A percentile compares a stretch with the other conserved stretches of the same genome.
These are phyloP conservation scores for Clitocybe nebularis DNA, from an alignment of 1,284 basidiomycete species.

Conservation along the genomic window DNA sequence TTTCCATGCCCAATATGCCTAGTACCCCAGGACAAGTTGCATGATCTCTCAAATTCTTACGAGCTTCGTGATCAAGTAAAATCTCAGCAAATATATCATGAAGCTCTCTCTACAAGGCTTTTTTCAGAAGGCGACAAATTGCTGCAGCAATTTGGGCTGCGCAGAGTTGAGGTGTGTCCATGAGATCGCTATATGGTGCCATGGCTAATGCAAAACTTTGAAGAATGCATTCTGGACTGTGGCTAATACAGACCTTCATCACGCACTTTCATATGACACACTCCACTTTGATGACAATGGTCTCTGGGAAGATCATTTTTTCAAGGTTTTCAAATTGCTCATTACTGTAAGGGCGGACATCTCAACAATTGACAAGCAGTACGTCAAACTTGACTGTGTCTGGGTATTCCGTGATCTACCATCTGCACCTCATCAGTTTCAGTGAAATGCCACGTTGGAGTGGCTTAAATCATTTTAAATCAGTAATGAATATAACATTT, in stretches of 20 bases:
- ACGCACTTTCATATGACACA: conserved; percentile 31
- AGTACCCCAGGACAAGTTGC: conserved; percentile 22
- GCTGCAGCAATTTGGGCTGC: conserved; percentile 25
- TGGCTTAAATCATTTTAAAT: conserved; percentile 31
- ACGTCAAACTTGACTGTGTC: too few relatives aligned
- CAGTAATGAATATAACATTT: conserved; percentile 26
- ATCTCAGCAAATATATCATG: conserved; percentile 14
- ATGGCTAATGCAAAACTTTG: conserved; percentile 4
- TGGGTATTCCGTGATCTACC: too few relatives aligned
- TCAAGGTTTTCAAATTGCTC: conserved; percentile 19
- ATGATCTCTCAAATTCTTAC: conserved; percentile 17
- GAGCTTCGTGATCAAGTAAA: conserved; percentile 15
- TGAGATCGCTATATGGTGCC: not conserved
- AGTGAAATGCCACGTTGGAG: conserved; percentile 29
- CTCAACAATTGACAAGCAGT: conserved; percentile 17
- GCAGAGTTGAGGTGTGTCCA: conserved; percentile 26
- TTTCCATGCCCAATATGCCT: conserved; percentile 33
- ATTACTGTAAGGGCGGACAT: conserved; percentile 12
- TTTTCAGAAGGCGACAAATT: conserved; percentile 15
- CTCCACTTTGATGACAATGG: conserved; percentile 33
- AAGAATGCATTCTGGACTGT: conserved; percentile 35
- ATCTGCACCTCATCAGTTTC: conserved; percentile 21
- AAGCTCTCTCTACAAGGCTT: conserved; percentile 8
- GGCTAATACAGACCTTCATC: conserved; percentile 23
- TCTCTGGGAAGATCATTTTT: conserved; percentile 28